Percentiles rank a stretch among this genome's conserved stretches.
Conservation (phyloP, 1,284 basidiomycete species). For the Ustilago esculenta region DNA sequence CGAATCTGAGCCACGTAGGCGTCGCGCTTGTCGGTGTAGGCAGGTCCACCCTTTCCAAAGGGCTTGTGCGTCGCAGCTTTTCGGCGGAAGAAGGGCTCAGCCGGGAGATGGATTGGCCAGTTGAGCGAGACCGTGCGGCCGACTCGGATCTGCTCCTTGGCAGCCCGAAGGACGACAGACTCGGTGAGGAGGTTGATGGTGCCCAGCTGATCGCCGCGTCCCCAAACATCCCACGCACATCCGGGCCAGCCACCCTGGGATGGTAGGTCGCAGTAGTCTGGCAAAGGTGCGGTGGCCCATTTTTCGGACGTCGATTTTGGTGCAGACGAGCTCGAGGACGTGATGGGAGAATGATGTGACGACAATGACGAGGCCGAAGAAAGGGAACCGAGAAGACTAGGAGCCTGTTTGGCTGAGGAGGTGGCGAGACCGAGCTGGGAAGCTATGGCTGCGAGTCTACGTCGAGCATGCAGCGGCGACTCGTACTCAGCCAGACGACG, state of each 20-base stretch:
- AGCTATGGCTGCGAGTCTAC: constrained; percentile 48
- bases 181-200: constrained; percentile 78
- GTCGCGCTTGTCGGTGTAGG: constrained; percentile 28
- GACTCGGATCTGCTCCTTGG: constrained; percentile 74
- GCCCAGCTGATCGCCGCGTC: constrained; percentile 76
- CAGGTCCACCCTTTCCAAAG: constrained; percentile 37
- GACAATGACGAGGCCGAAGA: constrained; percentile 5
- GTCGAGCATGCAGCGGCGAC: constrained; percentile 41
- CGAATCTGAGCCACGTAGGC: constrained; percentile 19
- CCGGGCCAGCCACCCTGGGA: constrained; percentile 53
- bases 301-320: constrained; percentile 9
- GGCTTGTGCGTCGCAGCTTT: constrained; percentile 42
- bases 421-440: constrained; percentile 50
- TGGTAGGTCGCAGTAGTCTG: constrained; percentile 49
- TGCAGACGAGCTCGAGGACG: constrained; percentile 1
- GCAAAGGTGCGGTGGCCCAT: constrained; percentile 43
- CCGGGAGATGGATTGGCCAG: constrained; percentile 56
- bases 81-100: constrained; percentile 53
- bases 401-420: constrained; percentile 31
- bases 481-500: constrained; percentile 28
- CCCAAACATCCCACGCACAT: constrained; percentile 77
- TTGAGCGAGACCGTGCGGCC: constrained; percentile 49
- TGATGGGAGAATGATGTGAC: constrained; percentile 1
- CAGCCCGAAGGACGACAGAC: constrained; percentile 73
- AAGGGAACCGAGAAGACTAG: constrained; percentile 15